Percentiles rank a stretch among this genome's conserved stretches.
Evolutionary conservation across 495 filamentous ascomycete species (phyloP).

Genomic region (Tuber melanosporum): DNA sequence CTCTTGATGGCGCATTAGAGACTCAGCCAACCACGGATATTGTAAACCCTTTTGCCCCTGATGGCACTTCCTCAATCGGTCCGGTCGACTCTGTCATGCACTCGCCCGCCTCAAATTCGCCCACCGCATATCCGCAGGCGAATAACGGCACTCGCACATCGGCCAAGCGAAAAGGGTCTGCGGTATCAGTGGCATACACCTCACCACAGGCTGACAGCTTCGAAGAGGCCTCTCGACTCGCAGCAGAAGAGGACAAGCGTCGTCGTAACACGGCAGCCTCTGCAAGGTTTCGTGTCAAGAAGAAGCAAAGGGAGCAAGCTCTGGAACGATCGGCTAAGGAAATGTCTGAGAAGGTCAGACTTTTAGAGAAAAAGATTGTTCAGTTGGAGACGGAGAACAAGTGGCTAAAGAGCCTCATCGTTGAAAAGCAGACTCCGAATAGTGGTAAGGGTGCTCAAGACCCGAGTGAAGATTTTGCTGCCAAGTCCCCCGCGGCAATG

Average conservation of each 20-base stretch:
- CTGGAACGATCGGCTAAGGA: slow-evolving; percentile 89
- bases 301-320: slow-evolving; percentile 96
- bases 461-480: slow-evolving; percentile 19
- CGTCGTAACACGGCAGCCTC: slow-evolving; percentile 92
- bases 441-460: slow-evolving; percentile 46
- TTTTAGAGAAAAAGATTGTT: slow-evolving; percentile 71
- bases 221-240: slow-evolving; percentile 66
- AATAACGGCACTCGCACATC: slow-evolving; percentile 27
- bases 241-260: slow-evolving; percentile 97
- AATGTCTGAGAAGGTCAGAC: slow-evolving; percentile 73
- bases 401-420: slow-evolving; percentile 89
- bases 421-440: slow-evolving; percentile 63
- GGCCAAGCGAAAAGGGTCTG: slow-evolving; percentile 35
- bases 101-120: slow-evolving; percentile 22
- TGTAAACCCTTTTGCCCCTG: slow-evolving; percentile 6
- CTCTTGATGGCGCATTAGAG: slow-evolving; percentile 6
- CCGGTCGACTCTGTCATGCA: slow-evolving; percentile 12
- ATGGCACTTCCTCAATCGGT: slow-evolving; percentile 9
- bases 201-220: slow-evolving; percentile 40
- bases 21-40: slow-evolving; percentile 9
- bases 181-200: slow-evolving; percentile 1
- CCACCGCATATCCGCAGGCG: slow-evolving; percentile 42
- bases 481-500: slow-evolving; percentile 29
- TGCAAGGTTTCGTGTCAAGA: slow-evolving; percentile 97
- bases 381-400: slow-evolving; percentile 93